Percentiles rank a stretch among this genome's conserved stretches.
These are phyloP conservation scores for Hemileccinum impolitum DNA, from an alignment of 768 basidiomycete species.

Conservation along the genomic window DNA sequence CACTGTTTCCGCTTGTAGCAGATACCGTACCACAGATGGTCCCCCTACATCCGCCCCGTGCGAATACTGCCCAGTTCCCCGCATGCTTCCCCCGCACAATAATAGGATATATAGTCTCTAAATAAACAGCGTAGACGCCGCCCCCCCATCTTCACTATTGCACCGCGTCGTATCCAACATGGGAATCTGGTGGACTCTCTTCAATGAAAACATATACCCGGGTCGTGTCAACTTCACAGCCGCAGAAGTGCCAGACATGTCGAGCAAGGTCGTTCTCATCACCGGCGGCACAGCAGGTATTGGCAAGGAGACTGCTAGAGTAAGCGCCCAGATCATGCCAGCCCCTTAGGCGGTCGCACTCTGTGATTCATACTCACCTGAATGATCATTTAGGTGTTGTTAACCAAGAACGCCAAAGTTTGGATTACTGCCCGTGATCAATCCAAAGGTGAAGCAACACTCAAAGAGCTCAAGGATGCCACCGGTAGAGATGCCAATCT, in stretches of 20 bases:
- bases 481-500: conserved; percentile 28
- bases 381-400: conserved; percentile 12
- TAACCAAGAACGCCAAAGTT: conserved; percentile 29
- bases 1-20: no score
- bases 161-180: conserved; percentile 2
- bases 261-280: conserved; percentile 37
- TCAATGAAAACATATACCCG: conserved; percentile 13
- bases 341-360: no score
- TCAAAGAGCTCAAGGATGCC: conserved; percentile 16
- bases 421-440: conserved; percentile 27
- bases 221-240: conserved; percentile 21
- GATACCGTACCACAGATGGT: no score
- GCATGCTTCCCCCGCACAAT: no score
- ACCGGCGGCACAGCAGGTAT: conserved; percentile 50
- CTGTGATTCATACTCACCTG: background rate
- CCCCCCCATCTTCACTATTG: background rate
- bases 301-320: conserved; percentile 45
- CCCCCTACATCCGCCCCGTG: no score
- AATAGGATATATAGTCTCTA: no score
- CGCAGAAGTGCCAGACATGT: conserved; percentile 35
- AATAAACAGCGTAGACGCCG: no score
- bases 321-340: background rate
- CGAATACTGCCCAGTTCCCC: no score
- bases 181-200: background rate
- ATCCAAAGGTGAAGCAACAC: conserved; percentile 14